Evolutionary conservation across 805 yeast species (phyloP), one percentile per base, ranked within the genome.

Genomic region (Barnettozyma vustinii): DNA sequence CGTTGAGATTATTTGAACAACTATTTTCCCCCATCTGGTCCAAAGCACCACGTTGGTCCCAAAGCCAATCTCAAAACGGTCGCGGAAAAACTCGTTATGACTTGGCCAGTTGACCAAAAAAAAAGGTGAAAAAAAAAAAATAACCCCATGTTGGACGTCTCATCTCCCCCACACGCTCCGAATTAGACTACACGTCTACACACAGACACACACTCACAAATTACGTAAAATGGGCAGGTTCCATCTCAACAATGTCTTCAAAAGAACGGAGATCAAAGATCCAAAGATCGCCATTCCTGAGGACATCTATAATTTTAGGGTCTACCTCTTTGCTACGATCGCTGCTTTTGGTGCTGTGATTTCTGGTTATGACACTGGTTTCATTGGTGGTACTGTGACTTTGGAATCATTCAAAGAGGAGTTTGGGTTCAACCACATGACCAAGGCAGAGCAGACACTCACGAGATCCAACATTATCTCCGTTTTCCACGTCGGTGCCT

Each of bases 331-430:
- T 13, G 62, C 69, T 6, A 64, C 68, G 4, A 49, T 63, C n/a
- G 64, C 67, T 4, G 64, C 68, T 19, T 64, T 58, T 5, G 66
- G 62, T 33, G 64, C 66, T 5, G 57, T 58, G 3, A 58, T 62
- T 13, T 60, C 67, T 19, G 68, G 69, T 16, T 58, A 64, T 15
- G 56, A 58, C 13, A 47, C 54, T 9, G 58, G 58, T 21, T 55
- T 55, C 47, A 55, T 52, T 13, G 50, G 54, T 27, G 52, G 54
- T 26, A 51, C 52, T 32, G 54, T 53, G 20, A 47, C 54, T 6
- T 30, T 55, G 5, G 19, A n/a, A 4, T 40, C 52, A 3, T 55
- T 55, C 43, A 18, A 30, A 21, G 7, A 26, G 9, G 54, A 52
- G 35, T 55, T 55, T 44, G 58, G 54, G 5, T n/a, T 55, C 13